Conservation (phyloP, 148 eudicot genomes). For the Rhododendron griersonianum region DNA sequence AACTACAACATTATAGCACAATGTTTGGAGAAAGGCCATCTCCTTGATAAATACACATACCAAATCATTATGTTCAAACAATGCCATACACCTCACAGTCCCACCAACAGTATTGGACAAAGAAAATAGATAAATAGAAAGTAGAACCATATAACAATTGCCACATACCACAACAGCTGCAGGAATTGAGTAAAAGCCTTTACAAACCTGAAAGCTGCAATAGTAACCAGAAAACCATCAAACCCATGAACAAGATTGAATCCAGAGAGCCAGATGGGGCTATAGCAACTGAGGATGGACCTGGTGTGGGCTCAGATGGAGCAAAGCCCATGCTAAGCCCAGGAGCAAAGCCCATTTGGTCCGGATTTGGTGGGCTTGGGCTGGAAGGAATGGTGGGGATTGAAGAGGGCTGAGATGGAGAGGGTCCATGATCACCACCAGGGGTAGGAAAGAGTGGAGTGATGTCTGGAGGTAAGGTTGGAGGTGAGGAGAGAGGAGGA, state of each 20-base stretch:
- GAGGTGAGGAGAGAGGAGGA: background rate
- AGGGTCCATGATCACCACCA: background rate
- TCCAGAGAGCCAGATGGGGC: background rate
- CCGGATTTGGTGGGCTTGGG: background rate
- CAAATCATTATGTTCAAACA: background rate
- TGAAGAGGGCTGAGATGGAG: background rate
- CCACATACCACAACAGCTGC: background rate
- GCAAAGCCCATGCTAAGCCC: background rate
- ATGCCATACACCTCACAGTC: background rate
- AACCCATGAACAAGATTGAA: background rate
- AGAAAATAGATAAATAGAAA: background rate
- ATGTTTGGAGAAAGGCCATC: background rate
- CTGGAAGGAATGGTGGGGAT: constrained; percentile 1
- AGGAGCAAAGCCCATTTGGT: background rate
- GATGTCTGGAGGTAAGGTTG: background rate
- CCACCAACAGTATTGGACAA: background rate
- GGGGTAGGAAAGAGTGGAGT: background rate
- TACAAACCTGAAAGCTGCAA: background rate
- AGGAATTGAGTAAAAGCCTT: background rate
- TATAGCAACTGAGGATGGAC: background rate
- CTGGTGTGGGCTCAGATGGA: background rate
- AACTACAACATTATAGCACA: background rate
- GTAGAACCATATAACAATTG: constrained; percentile 1
- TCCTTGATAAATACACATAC: background rate
- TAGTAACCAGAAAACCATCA: background rate